Evolutionary conservation across 228 moss, liverwort and hornwort species (phyloP), one percentile per base, ranked within the genome.

Genomic region (Sphagnum magellanicum): DNA sequence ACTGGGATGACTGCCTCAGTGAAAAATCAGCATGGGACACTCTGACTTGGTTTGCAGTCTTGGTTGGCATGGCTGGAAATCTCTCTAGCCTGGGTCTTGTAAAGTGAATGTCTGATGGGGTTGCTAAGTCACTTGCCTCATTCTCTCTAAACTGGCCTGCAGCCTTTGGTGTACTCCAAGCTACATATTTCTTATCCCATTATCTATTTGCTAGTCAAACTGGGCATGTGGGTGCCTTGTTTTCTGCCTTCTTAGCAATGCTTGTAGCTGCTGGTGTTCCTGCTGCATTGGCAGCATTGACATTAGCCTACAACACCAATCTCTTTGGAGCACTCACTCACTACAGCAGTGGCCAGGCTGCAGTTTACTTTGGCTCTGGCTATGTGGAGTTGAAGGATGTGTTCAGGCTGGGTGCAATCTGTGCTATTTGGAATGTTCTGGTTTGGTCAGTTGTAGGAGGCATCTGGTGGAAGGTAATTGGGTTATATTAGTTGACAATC

Each of bases 11-110:
- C n/a, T n/a, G n/a, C n/a, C n/a, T n/a, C n/a, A n/a, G n/a, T n/a
- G n/a, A n/a, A n/a, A n/a, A n/a, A n/a, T n/a, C n/a, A n/a, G n/a
- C n/a, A n/a, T n/a, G n/a, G n/a, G n/a, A n/a, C n/a, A n/a, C n/a
- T n/a, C n/a, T n/a, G n/a, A 53, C 64, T n/a, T 72, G 71, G 71
- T 72, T 72, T 47, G 63, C 71, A 32, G 71, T 72, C 16, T 52
- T 72, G 3, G 64, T 72, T 16, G 64, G 63, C 49, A 50, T 60
- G 70, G 60, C 70, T 8, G 47, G 47, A 5, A 49, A 71, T 17
- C 50, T 71, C 6, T 60, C 70, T 51, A 12, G 50, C 8, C 61
- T 71, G 16, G 70, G 70, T 47, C 52, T 62, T 10, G 61, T 71
- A 12, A 60, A 51, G 49, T 71, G 51, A 14, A 6, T 71, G 60